A percentile compares a stretch with the other conserved stretches of the same genome.
Conservation (phyloP, 495 filamentous ascomycete species). For the Clohesyomyces aquaticus region DNA sequence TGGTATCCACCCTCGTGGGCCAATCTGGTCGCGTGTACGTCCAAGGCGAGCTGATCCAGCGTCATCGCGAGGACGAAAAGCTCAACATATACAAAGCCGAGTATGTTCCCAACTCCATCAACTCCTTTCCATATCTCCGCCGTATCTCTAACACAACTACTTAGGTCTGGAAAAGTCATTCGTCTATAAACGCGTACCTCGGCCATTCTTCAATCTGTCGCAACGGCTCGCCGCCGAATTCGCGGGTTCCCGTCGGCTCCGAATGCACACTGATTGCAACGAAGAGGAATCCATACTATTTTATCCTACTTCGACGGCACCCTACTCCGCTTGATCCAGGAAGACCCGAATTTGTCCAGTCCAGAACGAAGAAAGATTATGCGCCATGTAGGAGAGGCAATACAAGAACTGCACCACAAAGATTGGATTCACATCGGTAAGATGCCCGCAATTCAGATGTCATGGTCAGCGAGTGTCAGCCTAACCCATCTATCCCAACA, state of each 20-base stretch:
- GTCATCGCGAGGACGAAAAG: conserved; percentile 36
- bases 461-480: conserved; percentile 23
- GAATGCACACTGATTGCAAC: conserved; percentile 44
- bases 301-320: conserved; percentile 43
- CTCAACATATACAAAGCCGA: conserved; percentile 43
- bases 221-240: conserved; percentile 42
- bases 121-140: conserved; percentile 32
- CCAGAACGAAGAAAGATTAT: conserved; percentile 42
- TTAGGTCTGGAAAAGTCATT: conserved; percentile 44
- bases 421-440: conserved; percentile 44
- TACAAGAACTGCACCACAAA: conserved; percentile 45
- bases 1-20: conserved; percentile 42
- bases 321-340: conserved; percentile 40
- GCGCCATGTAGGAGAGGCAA: conserved; percentile 42
- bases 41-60: conserved; percentile 42
- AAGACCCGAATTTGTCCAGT: conserved; percentile 38
- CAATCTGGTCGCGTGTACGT: conserved; percentile 43
- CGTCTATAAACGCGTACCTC: conserved; percentile 43
- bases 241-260: conserved; percentile 42
- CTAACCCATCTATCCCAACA: conserved; percentile 40
- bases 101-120: conserved; percentile 40
- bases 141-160: conserved; percentile 36
- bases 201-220: conserved; percentile 41
- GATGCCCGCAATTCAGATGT: conserved; percentile 29
- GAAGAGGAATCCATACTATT: conserved; percentile 41